Conservation (phyloP, 371 early-diverging fungal genomes). For the Mortierella sp. region DNA sequence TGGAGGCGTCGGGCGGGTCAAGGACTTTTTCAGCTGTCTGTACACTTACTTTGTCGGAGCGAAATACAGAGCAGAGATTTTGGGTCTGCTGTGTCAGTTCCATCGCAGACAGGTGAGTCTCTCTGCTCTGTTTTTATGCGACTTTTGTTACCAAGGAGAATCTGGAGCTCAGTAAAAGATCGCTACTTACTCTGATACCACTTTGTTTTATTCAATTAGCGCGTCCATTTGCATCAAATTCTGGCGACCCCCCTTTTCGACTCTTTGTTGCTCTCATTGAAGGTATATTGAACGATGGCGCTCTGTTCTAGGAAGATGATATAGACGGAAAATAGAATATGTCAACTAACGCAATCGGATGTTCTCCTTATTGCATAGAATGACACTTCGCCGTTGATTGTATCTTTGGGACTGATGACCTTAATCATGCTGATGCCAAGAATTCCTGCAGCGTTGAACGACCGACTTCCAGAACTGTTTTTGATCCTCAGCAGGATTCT, state of each 20-base stretch:
- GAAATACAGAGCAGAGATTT: slow-evolving; percentile 67
- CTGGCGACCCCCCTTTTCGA: slow-evolving; percentile 69
- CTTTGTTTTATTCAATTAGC: slow-evolving; percentile 38
- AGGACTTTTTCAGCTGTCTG: slow-evolving; percentile 68
- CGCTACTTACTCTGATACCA: neutral
- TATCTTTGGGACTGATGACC: slow-evolving; percentile 73
- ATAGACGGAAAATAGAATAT: neutral
- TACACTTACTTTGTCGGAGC: slow-evolving; percentile 69
- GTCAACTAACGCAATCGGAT: neutral
- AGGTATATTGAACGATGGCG: slow-evolving; percentile 56
- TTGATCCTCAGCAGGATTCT: slow-evolving; percentile 72
- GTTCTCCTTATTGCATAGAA: slow-evolving; percentile 55
- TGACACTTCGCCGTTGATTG: slow-evolving; percentile 73
- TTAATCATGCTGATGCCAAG: slow-evolving; percentile 77
- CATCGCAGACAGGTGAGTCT: slow-evolving; percentile 66
- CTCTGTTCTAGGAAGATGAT: neutral
- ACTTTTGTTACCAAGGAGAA: neutral
- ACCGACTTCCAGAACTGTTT: slow-evolving; percentile 70
- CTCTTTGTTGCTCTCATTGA: slow-evolving; percentile 70
- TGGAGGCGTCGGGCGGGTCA: slow-evolving; percentile 46
- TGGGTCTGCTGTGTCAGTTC: slow-evolving; percentile 70
- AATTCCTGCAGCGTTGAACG: slow-evolving; percentile 71
- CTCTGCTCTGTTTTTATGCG: too few relatives aligned
- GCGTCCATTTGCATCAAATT: slow-evolving; percentile 74
- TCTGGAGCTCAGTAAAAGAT: neutral